phyloP scores from a whole-genome alignment of 2,329 filamentous ascomycete species.

The Cyphellophora europaea region DNA sequence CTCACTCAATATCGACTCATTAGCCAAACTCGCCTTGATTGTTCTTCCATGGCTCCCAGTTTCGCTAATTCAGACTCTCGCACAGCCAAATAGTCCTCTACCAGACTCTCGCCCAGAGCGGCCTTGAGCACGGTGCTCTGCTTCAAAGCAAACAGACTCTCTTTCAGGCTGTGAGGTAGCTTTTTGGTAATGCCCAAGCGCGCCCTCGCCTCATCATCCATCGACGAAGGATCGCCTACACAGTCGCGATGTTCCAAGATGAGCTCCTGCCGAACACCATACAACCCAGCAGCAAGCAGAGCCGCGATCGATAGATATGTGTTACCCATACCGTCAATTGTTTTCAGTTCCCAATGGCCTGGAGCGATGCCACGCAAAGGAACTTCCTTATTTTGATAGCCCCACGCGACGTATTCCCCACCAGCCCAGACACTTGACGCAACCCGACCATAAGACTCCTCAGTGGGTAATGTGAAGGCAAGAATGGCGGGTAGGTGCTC shows the following conservation, averaged over 20 bases:
- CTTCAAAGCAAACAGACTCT: conserved; percentile 26
- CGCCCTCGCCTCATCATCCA: conserved; percentile 22
- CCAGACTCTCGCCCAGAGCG: conserved; percentile 21
- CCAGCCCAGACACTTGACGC: conserved; percentile 65
- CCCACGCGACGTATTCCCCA: conserved; percentile 72
- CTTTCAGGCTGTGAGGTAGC: conserved; percentile 25
- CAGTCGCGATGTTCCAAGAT: conserved; percentile 25
- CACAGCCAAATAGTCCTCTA: conserved; percentile 22
- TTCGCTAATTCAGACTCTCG: conserved; percentile 25
- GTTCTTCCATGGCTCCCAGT: conserved; percentile 23
- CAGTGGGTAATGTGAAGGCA: conserved; percentile 59
- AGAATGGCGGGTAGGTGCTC: conserved; percentile 55
- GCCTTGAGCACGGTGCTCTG: conserved; percentile 20
- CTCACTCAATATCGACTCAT: conserved; percentile 30
- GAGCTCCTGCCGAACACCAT: conserved; percentile 37
- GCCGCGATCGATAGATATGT: conserved; percentile 61
- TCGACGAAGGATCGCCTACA: conserved; percentile 23
- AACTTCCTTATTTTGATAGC: conserved; percentile 69
- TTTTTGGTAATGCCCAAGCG: conserved; percentile 27
- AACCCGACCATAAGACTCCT: conserved; percentile 60
- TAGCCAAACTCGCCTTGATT: conserved; percentile 26
- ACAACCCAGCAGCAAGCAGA: conserved; percentile 49
- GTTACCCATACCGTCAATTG: conserved; percentile 71
- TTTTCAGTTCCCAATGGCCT: conserved; percentile 70
- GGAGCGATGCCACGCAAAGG: conserved; percentile 58